These are phyloP conservation scores for Coemansia pectinata DNA, from an alignment of 192 early-diverging fungal species.

Conservation along the genomic window DNA sequence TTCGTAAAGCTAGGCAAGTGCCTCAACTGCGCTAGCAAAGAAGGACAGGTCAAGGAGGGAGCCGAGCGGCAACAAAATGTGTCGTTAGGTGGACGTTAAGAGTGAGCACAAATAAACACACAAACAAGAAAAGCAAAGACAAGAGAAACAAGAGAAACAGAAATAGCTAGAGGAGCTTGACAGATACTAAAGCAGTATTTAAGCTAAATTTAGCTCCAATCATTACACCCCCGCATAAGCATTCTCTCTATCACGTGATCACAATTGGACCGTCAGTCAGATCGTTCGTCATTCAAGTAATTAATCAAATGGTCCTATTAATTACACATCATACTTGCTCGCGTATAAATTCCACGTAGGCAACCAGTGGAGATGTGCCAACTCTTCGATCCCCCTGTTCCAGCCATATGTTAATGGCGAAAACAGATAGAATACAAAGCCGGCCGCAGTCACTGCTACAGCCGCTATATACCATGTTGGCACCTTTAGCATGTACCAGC, in stretches of 20 bases:
- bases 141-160: neutral
- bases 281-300: no score
- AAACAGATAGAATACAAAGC: slow-evolving; percentile 66
- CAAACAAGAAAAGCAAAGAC: no score
- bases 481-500: slow-evolving; percentile 50
- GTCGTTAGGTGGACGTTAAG: neutral
- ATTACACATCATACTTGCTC: slow-evolving; percentile 13
- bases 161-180: neutral
- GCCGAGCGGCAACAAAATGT: neutral
- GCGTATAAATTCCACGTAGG: slow-evolving; percentile 28
- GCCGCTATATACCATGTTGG: slow-evolving; percentile 35
- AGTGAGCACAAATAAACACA: neutral
- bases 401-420: slow-evolving; percentile 67
- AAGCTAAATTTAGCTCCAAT: neutral
- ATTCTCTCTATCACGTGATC: neutral
- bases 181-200: neutral
- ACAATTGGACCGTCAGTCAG: no score
- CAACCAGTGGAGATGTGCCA: slow-evolving; percentile 19
- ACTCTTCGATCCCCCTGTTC: slow-evolving; percentile 13
- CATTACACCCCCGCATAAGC: neutral
- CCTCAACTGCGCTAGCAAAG: neutral
- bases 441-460: slow-evolving; percentile 29
- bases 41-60: neutral
- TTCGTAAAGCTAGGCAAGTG: slow-evolving; percentile 3
- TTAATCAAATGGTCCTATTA: no score